These are phyloP conservation scores for Petasospora fabianii DNA, from an alignment of 1,139 yeast species.

Conservation along the genomic window DNA sequence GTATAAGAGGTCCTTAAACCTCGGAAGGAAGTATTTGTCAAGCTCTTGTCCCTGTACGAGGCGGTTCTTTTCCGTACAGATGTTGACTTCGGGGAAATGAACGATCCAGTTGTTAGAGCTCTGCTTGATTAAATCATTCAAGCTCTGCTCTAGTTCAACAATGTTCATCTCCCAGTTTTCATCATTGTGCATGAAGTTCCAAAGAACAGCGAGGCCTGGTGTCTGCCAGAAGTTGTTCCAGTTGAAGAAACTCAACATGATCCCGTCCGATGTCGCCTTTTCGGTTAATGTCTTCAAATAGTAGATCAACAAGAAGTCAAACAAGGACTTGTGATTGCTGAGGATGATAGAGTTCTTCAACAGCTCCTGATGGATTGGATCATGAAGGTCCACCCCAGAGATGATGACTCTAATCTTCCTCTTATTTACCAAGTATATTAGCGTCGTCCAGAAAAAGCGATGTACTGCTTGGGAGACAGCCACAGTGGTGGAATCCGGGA, in stretches of 20 bases:
- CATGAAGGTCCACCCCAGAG: conserved; percentile 24
- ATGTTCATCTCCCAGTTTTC: conserved; percentile 61
- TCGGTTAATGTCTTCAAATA: conserved; percentile 25
- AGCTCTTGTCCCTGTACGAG: conserved; percentile 48
- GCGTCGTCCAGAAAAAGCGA: conserved; percentile 21
- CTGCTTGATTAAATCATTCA: conserved; percentile 8
- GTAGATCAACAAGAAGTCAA: conserved; percentile 29
- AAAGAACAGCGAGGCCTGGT: conserved; percentile 43
- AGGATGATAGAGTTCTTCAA: conserved; percentile 22
- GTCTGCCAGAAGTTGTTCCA: conserved; percentile 60
- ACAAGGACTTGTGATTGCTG: conserved; percentile 28
- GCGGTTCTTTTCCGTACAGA: conserved; percentile 46
- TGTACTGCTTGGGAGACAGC: conserved; percentile 4
- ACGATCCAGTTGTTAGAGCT: conserved; percentile 43
- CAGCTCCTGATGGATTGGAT: conserved; percentile 14
- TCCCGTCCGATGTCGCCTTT: conserved; percentile 18
- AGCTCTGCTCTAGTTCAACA: conserved; percentile 16
- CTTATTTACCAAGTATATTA: conserved; percentile 23
- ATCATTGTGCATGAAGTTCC: conserved; percentile 46
- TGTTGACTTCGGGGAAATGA: conserved; percentile 72
- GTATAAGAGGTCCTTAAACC: conserved; percentile 51
- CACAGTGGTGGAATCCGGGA: conserved; percentile 13
- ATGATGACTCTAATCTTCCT: conserved; percentile 25
- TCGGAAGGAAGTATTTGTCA: conserved; percentile 50
- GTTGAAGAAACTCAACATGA: conserved; percentile 44